phyloP scores from a whole-genome alignment of 2,329 filamentous ascomycete species.

The Penicillium sp. region DNA sequence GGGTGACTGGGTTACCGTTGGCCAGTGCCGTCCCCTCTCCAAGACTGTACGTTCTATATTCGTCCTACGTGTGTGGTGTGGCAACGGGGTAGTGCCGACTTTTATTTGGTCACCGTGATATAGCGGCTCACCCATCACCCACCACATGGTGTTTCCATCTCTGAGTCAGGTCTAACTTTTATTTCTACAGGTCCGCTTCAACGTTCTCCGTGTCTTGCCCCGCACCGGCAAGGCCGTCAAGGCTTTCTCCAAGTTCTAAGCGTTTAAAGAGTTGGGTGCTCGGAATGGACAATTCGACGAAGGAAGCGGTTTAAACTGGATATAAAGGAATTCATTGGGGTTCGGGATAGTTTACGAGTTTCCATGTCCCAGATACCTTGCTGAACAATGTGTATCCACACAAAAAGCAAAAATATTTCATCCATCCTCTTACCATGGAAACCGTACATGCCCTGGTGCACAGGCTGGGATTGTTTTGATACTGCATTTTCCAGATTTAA shows the following conservation, averaged over 20 bases:
- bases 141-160: not conserved
- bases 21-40: slow-evolving; percentile 97
- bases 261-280: slow-evolving; percentile 30
- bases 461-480: slow-evolving; percentile 4
- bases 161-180: slow-evolving; percentile 15
- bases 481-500: slow-evolving; percentile 5
- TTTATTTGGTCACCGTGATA: not conserved
- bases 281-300: slow-evolving; percentile 29
- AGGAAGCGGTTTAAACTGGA: slow-evolving; percentile 38
- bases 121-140: not conserved
- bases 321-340: slow-evolving; percentile 34
- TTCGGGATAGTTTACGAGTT: slow-evolving; percentile 40
- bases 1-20: slow-evolving; percentile 98
- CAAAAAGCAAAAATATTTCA: slow-evolving; percentile 37
- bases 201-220: slow-evolving; percentile 97
- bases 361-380: slow-evolving; percentile 40
- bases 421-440: slow-evolving; percentile 31
- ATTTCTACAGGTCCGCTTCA: slow-evolving; percentile 79
- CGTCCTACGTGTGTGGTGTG: not conserved
- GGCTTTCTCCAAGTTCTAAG: slow-evolving; percentile 98
- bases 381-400: slow-evolving; percentile 38
- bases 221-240: slow-evolving; percentile 96
- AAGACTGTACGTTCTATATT: slow-evolving; percentile 78
- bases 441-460: slow-evolving; percentile 22
- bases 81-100: not conserved